Evolutionary conservation across 768 basidiomycete species (phyloP), one percentile per base, ranked within the genome.

Genomic region (Phlebiopsis flavidoalba): DNA sequence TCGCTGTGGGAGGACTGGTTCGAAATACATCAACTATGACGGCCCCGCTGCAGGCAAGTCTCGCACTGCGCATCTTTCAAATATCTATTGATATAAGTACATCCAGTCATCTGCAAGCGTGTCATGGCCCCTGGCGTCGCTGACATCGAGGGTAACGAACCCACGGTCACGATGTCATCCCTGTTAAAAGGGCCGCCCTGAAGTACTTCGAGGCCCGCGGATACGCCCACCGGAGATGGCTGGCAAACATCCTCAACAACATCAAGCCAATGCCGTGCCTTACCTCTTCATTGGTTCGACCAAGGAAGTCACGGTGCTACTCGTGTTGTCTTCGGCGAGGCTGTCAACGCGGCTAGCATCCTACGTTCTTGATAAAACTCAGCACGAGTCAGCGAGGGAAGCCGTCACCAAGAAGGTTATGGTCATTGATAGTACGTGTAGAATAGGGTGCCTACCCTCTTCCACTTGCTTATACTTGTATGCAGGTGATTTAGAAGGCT

Each of bases 81-180:
- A 2, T 12, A 55, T 12, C 62, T 19, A 33, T 60, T 53, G 12
- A 45, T 31, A 31, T 31, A 2, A 35, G 1, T n/a, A 14, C 49
- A 21, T 49, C 5, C 57, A 88, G 91, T 93, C 22, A 73, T 93
- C 56, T 72, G 79, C 58, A 92, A 91, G 70, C 88, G 79, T 55
- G 59, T 69, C 47, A 78, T 79, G 77, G 75, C 76, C 15, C 75
- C 75, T 6, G 76, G 76, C 6, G 68, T 93, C 60, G 82, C 81
- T 12, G 88, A 84, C 65, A 90, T 94, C 58, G 83, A 94, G 72
- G 93, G 92, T 59, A 84, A n/a, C 78, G 71, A n/a, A 73, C 82
- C 1, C 90, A 93, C 63, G 92, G 88, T 1, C 92, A 95, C 73
- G 91, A 93, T 67, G 91, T 91, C 58, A 87, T 93, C 62, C 88